Evolutionary conservation across 202 grass and related monocot species (phyloP).

Genomic region (Saccharum hybrid): DNA sequence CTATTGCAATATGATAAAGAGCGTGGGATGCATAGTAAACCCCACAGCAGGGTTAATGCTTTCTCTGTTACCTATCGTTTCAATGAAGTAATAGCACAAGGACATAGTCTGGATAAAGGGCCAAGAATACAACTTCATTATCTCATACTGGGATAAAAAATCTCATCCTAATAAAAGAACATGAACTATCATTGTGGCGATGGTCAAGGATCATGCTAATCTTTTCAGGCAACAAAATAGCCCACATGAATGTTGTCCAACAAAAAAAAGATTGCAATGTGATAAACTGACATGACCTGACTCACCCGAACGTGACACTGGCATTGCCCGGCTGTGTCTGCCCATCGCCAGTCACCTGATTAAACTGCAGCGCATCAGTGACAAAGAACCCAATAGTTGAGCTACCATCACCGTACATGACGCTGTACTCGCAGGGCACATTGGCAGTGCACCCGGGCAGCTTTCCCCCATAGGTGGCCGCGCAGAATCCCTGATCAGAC

Average conservation of each 20-base stretch:
- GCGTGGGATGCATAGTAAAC: background rate
- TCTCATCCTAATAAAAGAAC: background rate
- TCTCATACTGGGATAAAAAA: slow-evolving; percentile 19
- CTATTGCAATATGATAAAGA: slow-evolving; percentile 11
- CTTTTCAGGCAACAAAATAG: background rate
- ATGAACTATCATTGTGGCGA: background rate
- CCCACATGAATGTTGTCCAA: background rate
- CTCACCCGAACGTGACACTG: slow-evolving; percentile 79
- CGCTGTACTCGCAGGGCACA: slow-evolving; percentile 73
- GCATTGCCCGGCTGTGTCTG: slow-evolving; percentile 60
- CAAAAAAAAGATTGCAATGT: background rate
- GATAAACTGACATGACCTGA: background rate
- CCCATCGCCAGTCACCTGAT: slow-evolving; percentile 77
- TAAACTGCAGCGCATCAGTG: slow-evolving; percentile 68
- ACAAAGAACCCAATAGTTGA: slow-evolving; percentile 75
- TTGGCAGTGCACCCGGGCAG: slow-evolving; percentile 55
- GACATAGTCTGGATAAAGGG: background rate
- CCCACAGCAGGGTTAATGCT: slow-evolving; percentile 20
- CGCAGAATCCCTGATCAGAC: slow-evolving; percentile 70
- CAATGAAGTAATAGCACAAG: slow-evolving; percentile 13
- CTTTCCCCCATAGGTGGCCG: slow-evolving; percentile 54
- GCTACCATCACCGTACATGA: slow-evolving; percentile 89
- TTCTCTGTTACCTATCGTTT: slow-evolving; percentile 36
- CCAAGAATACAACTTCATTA: slow-evolving; percentile 19
- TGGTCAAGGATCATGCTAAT: slow-evolving; percentile 12